Conservation (phyloP, 352 stramenopile genomes). For the Globisporangium irregulare region DNA sequence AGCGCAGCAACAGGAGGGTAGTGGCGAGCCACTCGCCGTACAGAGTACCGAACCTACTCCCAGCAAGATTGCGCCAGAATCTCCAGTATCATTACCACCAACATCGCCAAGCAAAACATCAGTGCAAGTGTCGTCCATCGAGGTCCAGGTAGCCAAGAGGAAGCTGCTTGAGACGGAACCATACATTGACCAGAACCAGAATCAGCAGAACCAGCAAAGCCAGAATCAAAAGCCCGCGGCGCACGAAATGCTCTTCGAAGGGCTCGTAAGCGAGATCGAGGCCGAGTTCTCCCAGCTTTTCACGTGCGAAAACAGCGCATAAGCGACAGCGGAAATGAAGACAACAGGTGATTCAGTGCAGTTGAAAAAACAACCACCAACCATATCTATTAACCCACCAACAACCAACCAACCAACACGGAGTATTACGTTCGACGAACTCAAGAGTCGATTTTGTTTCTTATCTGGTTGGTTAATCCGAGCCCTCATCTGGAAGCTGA, state of each 20-base stretch:
- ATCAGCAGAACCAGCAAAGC: background rate
- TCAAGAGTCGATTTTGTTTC: too few relatives aligned
- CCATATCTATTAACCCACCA: conserved; percentile 11
- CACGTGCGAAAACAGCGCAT: conserved; percentile 2
- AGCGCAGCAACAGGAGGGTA: background rate
- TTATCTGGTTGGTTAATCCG: too few relatives aligned
- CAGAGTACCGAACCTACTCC: background rate
- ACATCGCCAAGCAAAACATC: background rate
- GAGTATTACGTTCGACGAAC: too few relatives aligned
- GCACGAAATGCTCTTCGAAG: conserved; percentile 12
- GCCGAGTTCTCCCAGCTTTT: conserved; percentile 18
- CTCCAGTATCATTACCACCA: background rate
- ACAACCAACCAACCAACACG: background rate
- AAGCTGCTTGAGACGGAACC: conserved; percentile 11
- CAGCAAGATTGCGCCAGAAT: background rate
- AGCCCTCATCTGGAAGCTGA: too few relatives aligned
- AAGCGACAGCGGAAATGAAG: background rate
- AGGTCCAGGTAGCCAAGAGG: conserved; percentile 15
- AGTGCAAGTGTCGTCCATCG: conserved; percentile 3
- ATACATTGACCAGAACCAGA: background rate
- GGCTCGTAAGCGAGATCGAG: conserved; percentile 16
- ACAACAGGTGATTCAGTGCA: conserved; percentile 1
- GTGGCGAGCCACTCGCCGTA: background rate
- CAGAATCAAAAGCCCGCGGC: conserved; percentile 3
- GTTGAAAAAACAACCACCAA: background rate